Percentiles rank a stretch among this genome's conserved stretches.
These are phyloP conservation scores for Galerina marginata DNA, from an alignment of 768 basidiomycete genomes.

Conservation along the genomic window DNA sequence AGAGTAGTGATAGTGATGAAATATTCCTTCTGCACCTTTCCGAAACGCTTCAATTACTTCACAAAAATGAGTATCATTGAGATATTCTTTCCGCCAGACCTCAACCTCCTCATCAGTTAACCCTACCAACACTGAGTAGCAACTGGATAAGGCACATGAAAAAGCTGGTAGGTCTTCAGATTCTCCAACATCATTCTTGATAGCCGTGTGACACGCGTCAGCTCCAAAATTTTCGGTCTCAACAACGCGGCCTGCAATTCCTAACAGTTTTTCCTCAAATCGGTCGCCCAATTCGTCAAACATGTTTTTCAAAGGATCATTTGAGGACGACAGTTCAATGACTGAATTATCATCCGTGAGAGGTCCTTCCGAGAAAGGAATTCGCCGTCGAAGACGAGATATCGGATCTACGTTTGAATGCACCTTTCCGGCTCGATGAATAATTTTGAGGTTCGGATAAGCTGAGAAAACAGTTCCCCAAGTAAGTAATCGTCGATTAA, in stretches of 20 bases:
- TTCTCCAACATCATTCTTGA: neutral
- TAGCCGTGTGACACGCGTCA: neutral
- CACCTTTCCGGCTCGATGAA: slow-evolving; percentile 42
- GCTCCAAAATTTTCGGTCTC: too few relatives aligned
- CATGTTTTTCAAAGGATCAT: slow-evolving; percentile 30
- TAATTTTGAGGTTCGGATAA: slow-evolving; percentile 39
- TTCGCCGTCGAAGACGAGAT: slow-evolving; percentile 31
- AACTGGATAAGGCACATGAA: neutral
- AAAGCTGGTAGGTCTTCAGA: neutral
- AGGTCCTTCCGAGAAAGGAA: slow-evolving; percentile 27
- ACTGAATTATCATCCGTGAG: neutral
- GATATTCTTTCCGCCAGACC: slow-evolving; percentile 3
- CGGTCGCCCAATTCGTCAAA: slow-evolving; percentile 27
- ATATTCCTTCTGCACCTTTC: neutral
- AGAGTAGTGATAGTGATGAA: neutral
- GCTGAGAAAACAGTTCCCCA: slow-evolving; percentile 43
- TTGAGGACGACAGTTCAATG: neutral
- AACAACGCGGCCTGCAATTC: slow-evolving; percentile 12
- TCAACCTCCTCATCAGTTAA: neutral
- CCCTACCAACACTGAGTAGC: slow-evolving; percentile 1
- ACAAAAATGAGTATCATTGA: neutral
- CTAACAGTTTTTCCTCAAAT: slow-evolving; percentile 32
- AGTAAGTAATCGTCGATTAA: slow-evolving; percentile 38
- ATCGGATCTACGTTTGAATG: slow-evolving; percentile 48
- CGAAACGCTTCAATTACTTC: neutral